phyloP scores from a whole-genome alignment of 371 early-diverging fungal species.

The Mucor indicus region DNA sequence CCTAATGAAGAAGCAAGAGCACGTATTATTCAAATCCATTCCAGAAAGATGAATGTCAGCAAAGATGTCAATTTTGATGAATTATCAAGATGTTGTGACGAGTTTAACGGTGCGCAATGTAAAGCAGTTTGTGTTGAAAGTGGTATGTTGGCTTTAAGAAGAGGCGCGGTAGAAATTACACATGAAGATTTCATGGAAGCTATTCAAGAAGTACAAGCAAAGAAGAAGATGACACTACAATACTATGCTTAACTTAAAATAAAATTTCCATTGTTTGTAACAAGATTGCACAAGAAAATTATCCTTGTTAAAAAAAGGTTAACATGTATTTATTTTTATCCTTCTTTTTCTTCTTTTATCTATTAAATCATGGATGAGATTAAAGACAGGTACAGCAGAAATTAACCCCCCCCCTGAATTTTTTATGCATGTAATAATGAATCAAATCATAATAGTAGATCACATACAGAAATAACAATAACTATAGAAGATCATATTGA shows the following conservation, averaged over 20 bases:
- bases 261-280: too few species aligned
- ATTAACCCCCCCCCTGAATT: too few species aligned
- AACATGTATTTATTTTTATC: too few species aligned
- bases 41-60: conserved; percentile 98
- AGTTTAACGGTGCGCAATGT: conserved; percentile 99
- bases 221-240: conserved; percentile 98
- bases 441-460: too few species aligned
- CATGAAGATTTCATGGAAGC: conserved; percentile 99
- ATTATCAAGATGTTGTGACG: conserved; percentile 96
- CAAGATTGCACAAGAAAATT: too few species aligned
- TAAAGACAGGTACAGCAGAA: too few species aligned
- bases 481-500: too few species aligned
- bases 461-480: too few species aligned
- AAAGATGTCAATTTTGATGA: conserved; percentile 98
- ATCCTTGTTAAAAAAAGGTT: too few species aligned
- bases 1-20: conserved; percentile 99
- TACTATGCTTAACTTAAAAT: conserved; percentile 75
- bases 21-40: conserved; percentile 98
- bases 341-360: too few species aligned
- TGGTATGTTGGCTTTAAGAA: conserved; percentile 97
- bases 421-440: too few species aligned
- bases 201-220: conserved; percentile 99
- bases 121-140: conserved; percentile 96
- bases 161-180: conserved; percentile 86
- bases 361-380: too few species aligned